Conservation (phyloP, 169 alveolate genomes). For the Plasmodium berghei region DNA sequence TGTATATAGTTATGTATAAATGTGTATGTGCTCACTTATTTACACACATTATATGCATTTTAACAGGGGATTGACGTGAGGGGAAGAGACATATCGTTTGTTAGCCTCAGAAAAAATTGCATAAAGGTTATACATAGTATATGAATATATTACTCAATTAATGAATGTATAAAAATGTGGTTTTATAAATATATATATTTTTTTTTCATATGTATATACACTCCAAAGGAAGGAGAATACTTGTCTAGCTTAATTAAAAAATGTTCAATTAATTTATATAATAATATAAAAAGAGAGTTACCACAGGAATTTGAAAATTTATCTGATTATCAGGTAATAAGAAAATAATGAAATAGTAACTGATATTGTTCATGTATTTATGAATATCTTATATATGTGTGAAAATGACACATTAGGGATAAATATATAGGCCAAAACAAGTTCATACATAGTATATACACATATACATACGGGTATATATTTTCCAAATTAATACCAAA, state of each 20-base stretch:
- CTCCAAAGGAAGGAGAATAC: slow-evolving; percentile 55
- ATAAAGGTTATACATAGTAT: slow-evolving; percentile 18
- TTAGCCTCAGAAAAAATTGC: slow-evolving; percentile 56
- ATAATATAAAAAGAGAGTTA: slow-evolving; percentile 26
- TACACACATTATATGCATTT: background rate
- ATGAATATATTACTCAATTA: no score
- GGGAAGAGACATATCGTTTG: slow-evolving; percentile 74
- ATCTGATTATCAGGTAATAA: slow-evolving; percentile 62
- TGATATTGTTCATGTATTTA: no score
- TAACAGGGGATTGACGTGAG: slow-evolving; percentile 69
- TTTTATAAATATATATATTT: background rate
- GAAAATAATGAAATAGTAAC: no score
- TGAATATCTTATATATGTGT: no score
- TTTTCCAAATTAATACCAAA: background rate
- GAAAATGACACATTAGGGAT: no score
- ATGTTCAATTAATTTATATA: slow-evolving; percentile 37
- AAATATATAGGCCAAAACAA: no score
- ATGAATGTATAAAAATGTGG: no score
- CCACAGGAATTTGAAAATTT: slow-evolving; percentile 74
- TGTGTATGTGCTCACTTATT: background rate
- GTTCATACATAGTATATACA: no score
- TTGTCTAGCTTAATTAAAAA: slow-evolving; percentile 58
- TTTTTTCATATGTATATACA: background rate
- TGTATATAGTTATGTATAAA: background rate
- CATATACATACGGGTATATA: no score